phyloP scores from a whole-genome alignment of 371 early-diverging fungal genomes.

The Zancudomyces culisetae region DNA sequence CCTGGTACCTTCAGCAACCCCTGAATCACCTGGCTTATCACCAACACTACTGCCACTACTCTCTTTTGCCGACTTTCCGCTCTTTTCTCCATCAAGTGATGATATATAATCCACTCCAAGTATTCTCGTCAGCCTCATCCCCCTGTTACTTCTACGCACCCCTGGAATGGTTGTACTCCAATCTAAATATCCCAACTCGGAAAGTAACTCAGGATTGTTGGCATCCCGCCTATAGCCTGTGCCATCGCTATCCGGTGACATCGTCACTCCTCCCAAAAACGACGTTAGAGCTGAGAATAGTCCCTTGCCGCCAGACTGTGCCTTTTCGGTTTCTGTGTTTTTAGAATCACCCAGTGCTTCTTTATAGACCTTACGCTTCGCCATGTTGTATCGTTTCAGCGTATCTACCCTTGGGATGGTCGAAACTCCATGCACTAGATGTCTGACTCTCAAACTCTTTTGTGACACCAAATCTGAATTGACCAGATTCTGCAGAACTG shows the following conservation, averaged over 20 bases:
- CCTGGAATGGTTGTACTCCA: background rate
- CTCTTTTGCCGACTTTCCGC: constrained; percentile 2
- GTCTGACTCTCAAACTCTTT: constrained; percentile 5
- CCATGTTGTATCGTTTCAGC: constrained; percentile 10
- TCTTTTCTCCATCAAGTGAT: background rate
- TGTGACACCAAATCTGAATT: constrained; percentile 14
- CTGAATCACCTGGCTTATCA: background rate
- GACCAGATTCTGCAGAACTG: constrained; percentile 5
- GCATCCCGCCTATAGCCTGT: background rate
- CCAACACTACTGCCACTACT: constrained; percentile 7
- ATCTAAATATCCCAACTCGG: background rate
- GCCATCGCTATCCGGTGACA: background rate
- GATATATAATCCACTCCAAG: background rate
- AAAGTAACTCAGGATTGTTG: background rate
- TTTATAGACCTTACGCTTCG: background rate
- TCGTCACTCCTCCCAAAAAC: constrained; percentile 21
- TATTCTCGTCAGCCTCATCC: background rate
- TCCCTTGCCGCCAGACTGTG: constrained; percentile 18
- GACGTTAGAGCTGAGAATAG: constrained; percentile 23
- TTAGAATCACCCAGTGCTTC: constrained; percentile 36
- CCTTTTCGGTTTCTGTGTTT: constrained; percentile 47
- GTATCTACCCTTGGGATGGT: constrained; percentile 61
- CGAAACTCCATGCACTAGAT: constrained; percentile 44
- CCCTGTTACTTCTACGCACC: background rate
- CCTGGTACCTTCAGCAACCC: background rate